Percentiles rank a stretch among this genome's conserved stretches.
phyloP scores from a whole-genome alignment of 2,329 filamentous ascomycete genomes.

The Sporothrix phasma region DNA sequence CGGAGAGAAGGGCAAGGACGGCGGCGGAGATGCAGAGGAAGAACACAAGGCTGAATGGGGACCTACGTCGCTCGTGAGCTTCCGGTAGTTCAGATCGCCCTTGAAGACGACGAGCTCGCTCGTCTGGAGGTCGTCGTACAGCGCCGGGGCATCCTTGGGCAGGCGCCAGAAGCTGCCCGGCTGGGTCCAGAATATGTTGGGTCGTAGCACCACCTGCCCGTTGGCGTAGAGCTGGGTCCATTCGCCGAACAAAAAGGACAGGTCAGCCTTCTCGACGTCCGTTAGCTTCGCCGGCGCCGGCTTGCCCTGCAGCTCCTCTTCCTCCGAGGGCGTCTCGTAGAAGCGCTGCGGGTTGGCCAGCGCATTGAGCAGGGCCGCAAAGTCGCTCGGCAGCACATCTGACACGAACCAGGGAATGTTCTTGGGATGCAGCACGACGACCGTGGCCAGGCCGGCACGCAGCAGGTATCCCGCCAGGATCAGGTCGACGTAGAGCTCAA shows the following conservation, averaged over 20 bases:
- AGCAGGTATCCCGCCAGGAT: constrained; percentile 86
- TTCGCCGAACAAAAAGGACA: constrained; percentile 69
- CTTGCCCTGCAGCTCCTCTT: constrained; percentile 47
- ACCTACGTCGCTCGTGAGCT: constrained; percentile 77
- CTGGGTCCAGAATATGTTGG: constrained; percentile 87
- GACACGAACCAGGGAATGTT: constrained; percentile 97
- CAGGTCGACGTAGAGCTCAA: constrained; percentile 92
- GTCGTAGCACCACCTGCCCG: constrained; percentile 71
- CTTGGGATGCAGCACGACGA: constrained; percentile 84
- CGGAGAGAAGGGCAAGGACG: background rate
- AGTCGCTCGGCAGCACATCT: constrained; percentile 82
- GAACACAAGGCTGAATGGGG: background rate
- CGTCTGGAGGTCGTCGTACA: constrained; percentile 68
- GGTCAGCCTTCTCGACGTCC: constrained; percentile 54
- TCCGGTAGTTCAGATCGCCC: constrained; percentile 93
- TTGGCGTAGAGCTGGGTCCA: constrained; percentile 75
- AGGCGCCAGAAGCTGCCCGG: constrained; percentile 83
- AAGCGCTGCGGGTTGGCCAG: constrained; percentile 69
- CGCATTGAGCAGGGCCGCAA: constrained; percentile 68
- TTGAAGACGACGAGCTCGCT: constrained; percentile 93
- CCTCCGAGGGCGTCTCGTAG: constrained; percentile 65
- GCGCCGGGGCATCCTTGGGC: constrained; percentile 53
- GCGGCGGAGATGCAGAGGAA: background rate
- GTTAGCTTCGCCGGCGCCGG: constrained; percentile 53
- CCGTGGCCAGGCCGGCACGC: constrained; percentile 72